Conservation (phyloP, 441 rosid species). For the Pelargonium fulgidum region DNA sequence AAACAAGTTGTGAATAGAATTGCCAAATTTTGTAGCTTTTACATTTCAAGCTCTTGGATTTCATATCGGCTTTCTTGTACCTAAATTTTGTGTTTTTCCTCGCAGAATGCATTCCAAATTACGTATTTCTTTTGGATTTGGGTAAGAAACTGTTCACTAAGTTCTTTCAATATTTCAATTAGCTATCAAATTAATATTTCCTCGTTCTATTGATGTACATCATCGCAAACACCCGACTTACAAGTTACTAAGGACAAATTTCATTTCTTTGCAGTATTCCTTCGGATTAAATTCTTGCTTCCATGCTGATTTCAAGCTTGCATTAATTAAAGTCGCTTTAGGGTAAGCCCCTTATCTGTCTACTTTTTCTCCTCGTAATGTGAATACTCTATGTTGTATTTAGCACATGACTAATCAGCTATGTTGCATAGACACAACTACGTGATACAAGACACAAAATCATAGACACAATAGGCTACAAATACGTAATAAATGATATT, state of each 20-base stretch:
- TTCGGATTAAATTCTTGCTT: constrained; percentile 66
- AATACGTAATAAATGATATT: too few relatives aligned
- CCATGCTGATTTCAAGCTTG: constrained; percentile 48
- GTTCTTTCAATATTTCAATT: neutral
- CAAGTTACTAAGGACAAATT: neutral
- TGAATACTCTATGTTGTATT: too few relatives aligned
- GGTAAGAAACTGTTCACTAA: constrained; percentile 36
- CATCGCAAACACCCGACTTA: neutral
- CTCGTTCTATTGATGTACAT: neutral
- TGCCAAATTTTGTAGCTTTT: too few relatives aligned
- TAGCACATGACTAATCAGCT: too few relatives aligned
- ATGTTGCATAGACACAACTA: too few relatives aligned
- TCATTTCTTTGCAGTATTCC: constrained; percentile 45
- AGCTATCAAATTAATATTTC: neutral
- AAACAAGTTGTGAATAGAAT: too few relatives aligned
- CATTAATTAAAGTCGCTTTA: constrained; percentile 40
- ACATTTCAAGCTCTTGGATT: too few relatives aligned
- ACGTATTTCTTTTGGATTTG: constrained; percentile 87
- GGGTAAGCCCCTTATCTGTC: constrained; percentile 42
- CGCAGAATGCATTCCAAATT: constrained; percentile 84
- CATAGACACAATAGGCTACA: too few relatives aligned
- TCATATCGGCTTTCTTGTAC: too few relatives aligned
- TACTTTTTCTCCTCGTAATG: too few relatives aligned
- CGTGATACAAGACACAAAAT: too few relatives aligned
- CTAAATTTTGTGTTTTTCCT: neutral